phyloP scores from a whole-genome alignment of 768 basidiomycete genomes.

The Suillus fuscotomentosus region DNA sequence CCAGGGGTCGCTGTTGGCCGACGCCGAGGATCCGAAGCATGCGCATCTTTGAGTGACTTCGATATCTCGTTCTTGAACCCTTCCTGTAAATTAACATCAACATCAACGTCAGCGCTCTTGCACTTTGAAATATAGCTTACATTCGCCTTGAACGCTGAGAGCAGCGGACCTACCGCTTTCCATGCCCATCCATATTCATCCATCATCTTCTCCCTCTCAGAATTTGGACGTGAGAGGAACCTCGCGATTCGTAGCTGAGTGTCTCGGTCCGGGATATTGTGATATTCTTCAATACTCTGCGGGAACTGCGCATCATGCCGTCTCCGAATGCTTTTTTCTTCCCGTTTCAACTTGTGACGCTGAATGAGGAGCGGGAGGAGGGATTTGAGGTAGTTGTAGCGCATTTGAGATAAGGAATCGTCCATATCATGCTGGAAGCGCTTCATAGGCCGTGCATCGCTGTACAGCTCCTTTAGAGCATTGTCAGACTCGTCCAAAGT shows the following conservation, averaged over 20 bases:
- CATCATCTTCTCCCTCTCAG: slow-evolving; percentile 46
- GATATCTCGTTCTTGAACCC: slow-evolving; percentile 23
- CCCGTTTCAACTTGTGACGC: slow-evolving; percentile 10
- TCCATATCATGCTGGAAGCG: slow-evolving; percentile 24
- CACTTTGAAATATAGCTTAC: slow-evolving; percentile 30
- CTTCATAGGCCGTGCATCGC: slow-evolving; percentile 15
- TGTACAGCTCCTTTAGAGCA: slow-evolving; percentile 19
- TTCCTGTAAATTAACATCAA: slow-evolving; percentile 10
- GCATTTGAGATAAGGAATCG: slow-evolving; percentile 27
- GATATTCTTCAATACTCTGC: slow-evolving; percentile 25
- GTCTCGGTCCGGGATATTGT: slow-evolving; percentile 35
- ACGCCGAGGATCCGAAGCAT: slow-evolving; percentile 23
- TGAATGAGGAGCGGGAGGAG: slow-evolving; percentile 17
- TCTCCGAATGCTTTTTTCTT: slow-evolving; percentile 22
- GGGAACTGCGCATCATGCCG: slow-evolving; percentile 36
- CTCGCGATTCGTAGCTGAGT: slow-evolving; percentile 48
- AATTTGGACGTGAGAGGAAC: slow-evolving; percentile 34
- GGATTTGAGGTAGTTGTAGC: slow-evolving; percentile 30
- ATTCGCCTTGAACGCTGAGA: slow-evolving; percentile 37
- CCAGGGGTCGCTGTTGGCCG: not conserved
- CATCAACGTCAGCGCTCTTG: not conserved
- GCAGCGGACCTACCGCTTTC: slow-evolving; percentile 45
- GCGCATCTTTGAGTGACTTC: slow-evolving; percentile 14
- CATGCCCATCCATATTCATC: slow-evolving; percentile 51
- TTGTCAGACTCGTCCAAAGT: not conserved